Base-by-base conservation (phyloP, 2,329 filamentous ascomycete genomes). In the Colletotrichum costaricense region DNA sequence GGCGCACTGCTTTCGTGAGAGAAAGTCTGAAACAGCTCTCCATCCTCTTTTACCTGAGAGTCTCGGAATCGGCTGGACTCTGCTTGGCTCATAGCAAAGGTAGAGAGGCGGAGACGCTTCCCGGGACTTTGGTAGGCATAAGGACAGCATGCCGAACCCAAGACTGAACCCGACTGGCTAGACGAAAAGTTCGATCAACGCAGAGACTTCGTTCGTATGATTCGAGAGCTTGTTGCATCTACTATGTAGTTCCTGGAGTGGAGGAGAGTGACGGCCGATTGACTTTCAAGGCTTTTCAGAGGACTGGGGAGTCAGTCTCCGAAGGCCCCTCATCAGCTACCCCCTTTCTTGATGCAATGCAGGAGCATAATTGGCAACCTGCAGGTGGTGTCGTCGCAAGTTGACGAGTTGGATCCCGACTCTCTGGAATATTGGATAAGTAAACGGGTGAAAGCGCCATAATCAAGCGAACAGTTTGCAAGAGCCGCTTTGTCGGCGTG, bases 211-310 rank as follows among this genome's bases (percentile, higher is more conserved):
- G 52, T 46, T 68, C 28, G 11, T 38, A 12, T 68, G 57, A 22
- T 59, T 38, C 60, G 35, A 63, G 49, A 58, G 69, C 65, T 26
- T 14, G 30, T 33, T 14, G 30, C 26, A 30, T 28, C 19, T n/a
- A 26, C 4, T 26, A 26, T 26, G 26, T 26, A 8, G 19, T 22
- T 54, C 30, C 28, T 35, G 28, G 58, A 60, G 66, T 35, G 28
- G 58, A 60, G 66, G 58, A 24, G 56, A 58, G 49, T 42, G 66
- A 56, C 46, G 66, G 59, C 59, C 70, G 59, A 73, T 73, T 69
- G 70, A 70, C 70, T 73, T 69, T 72, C 22, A 54, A 26, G 52
- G 28, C 66, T 55, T 66, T 55, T 55, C 19, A 56, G 54, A 28
- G 22, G 42, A 70, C 66, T 64, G 46, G 42, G 70, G 30, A 73